phyloP scores from a whole-genome alignment of 2,329 filamentous ascomycete species.

The Aspergillus hiratsukae region DNA sequence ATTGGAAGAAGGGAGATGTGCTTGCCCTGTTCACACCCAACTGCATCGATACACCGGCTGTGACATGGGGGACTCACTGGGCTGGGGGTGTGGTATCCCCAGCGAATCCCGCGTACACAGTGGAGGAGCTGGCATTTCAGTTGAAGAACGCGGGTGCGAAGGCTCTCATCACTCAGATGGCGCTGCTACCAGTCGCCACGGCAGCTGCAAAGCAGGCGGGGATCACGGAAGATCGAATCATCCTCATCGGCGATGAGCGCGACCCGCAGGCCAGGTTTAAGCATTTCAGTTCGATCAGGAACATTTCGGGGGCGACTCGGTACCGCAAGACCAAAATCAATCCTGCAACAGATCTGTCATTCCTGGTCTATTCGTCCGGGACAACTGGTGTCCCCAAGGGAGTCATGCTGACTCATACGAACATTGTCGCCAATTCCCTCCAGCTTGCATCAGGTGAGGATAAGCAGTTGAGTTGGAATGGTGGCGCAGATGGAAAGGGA shows the following conservation, averaged over 20 bases:
- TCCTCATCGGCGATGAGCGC: constrained; percentile 63
- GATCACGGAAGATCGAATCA: constrained; percentile 66
- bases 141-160: constrained; percentile 72
- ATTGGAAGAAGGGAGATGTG: constrained; percentile 80
- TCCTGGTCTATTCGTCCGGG: constrained; percentile 82
- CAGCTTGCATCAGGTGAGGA: constrained; percentile 55
- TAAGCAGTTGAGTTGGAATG: constrained; percentile 53
- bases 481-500: constrained; percentile 56
- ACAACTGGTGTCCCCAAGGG: constrained; percentile 91
- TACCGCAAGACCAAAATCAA: constrained; percentile 60
- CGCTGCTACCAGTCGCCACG: constrained; percentile 60
- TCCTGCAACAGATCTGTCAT: constrained; percentile 69
- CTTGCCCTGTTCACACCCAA: constrained; percentile 81
- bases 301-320: constrained; percentile 56
- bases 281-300: constrained; percentile 69
- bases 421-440: constrained; percentile 70
- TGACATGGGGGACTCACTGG: constrained; percentile 78
- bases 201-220: constrained; percentile 67
- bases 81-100: constrained; percentile 78
- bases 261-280: constrained; percentile 58
- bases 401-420: constrained; percentile 78
- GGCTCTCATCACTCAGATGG: constrained; percentile 68
- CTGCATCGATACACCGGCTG: constrained; percentile 71
- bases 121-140: constrained; percentile 78
- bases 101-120: constrained; percentile 82